These are phyloP conservation scores for Astrocystis sublimbata DNA, from an alignment of 495 filamentous ascomycete genomes.

Conservation along the genomic window DNA sequence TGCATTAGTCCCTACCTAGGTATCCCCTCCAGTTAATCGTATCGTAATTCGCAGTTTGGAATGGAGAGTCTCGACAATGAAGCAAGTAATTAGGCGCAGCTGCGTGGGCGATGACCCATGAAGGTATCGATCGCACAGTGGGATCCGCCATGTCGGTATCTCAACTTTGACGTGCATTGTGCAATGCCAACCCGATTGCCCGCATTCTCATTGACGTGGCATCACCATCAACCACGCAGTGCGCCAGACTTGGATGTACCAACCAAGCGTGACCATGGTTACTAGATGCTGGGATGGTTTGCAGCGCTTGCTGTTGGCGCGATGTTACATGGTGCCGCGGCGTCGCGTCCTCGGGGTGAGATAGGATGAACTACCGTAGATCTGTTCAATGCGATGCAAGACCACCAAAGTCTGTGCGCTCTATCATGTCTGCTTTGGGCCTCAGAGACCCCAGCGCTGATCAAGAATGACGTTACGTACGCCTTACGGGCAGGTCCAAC, in stretches of 20 bases:
- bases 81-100: no score
- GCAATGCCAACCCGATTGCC: background rate
- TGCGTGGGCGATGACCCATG: background rate
- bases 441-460: slow-evolving; percentile 20
- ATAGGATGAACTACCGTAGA: slow-evolving; percentile 49
- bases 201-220: slow-evolving; percentile 11
- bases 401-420: slow-evolving; percentile 7
- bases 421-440: background rate
- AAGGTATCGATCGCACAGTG: background rate
- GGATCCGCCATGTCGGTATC: slow-evolving; percentile 14
- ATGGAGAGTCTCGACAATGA: background rate
- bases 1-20: no score
- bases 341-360: slow-evolving; percentile 15
- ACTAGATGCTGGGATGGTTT: slow-evolving; percentile 8
- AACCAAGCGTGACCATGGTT: background rate
- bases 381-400: slow-evolving; percentile 30
- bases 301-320: slow-evolving; percentile 1
- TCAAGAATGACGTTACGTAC: slow-evolving; percentile 31
- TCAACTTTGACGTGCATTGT: slow-evolving; percentile 11
- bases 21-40: background rate
- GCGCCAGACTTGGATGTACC: background rate
- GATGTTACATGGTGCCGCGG: slow-evolving; percentile 13
- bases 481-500: no score
- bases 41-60: background rate
- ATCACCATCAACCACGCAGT: background rate